Conservation (phyloP, 1,139 yeast species). For the Yamadazyma atmosphaerica region DNA sequence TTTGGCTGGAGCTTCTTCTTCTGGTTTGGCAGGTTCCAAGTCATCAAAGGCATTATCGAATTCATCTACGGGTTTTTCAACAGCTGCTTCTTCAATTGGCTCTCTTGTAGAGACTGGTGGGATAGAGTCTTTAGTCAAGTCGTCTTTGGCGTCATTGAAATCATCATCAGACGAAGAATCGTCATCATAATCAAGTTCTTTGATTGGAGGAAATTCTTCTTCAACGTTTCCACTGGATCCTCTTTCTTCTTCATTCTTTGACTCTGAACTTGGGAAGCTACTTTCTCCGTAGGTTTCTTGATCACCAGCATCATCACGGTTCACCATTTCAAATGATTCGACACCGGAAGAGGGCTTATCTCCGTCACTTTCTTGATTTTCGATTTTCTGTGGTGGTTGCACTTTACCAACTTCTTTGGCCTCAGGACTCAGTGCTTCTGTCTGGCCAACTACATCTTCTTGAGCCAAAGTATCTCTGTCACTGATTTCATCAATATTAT, state of each 20-base stretch:
- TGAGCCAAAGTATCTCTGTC: conserved; percentile 57
- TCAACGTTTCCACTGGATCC: conserved; percentile 14
- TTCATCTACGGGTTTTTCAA: too few species aligned
- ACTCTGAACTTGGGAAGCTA: neutral
- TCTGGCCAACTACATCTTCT: conserved; percentile 18
- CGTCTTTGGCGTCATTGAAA: conserved; percentile 19
- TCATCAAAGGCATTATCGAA: conserved; percentile 41
- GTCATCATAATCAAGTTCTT: conserved; percentile 62
- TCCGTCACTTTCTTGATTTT: conserved; percentile 27
- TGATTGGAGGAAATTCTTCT: conserved; percentile 72
- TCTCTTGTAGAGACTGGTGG: neutral
- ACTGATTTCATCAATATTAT: conserved; percentile 58
- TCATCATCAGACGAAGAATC: conserved; percentile 41
- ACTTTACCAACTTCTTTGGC: conserved; percentile 14
- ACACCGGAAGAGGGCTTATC: conserved; percentile 49
- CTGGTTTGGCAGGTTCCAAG: conserved; percentile 40
- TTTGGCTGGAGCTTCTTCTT: conserved; percentile 16
- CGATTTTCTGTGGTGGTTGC: conserved; percentile 13
- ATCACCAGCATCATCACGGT: conserved; percentile 43
- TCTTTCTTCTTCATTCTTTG: neutral
- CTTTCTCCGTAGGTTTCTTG: conserved; percentile 7
- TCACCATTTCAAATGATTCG: conserved; percentile 54
- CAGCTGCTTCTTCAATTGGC: neutral
- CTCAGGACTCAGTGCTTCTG: neutral
- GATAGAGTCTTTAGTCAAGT: conserved; percentile 5